Evolutionary conservation across 306 rosid species (phyloP).

Genomic region (Dicorynia guianensis): DNA sequence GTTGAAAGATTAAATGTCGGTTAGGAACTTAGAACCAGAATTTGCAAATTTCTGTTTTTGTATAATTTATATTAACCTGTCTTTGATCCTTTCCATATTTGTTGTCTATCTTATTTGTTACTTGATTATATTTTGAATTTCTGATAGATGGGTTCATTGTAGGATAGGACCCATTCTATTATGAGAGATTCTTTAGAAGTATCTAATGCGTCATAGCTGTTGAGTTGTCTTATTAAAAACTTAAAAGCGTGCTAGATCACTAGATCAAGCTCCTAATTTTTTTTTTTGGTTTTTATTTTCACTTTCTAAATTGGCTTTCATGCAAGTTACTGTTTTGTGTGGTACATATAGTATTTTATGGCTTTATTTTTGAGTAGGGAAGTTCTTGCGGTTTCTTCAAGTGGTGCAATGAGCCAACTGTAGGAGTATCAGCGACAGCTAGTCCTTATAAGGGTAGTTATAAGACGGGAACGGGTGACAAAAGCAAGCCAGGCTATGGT

Average conservation of each 20-base stretch:
- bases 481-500: slow-evolving; percentile 32
- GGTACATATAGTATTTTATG: neutral
- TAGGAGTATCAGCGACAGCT: slow-evolving; percentile 19
- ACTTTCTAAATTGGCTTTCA: neutral
- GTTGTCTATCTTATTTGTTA: neutral
- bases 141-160: neutral
- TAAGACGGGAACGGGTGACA: slow-evolving; percentile 2
- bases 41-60: too few species aligned
- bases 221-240: neutral
- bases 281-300: neutral
- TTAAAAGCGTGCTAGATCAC: neutral
- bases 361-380: slow-evolving; percentile 36
- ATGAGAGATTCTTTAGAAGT: neutral
- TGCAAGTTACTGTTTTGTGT: neutral
- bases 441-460: slow-evolving; percentile 17
- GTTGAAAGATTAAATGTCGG: neutral
- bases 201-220: neutral
- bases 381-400: slow-evolving; percentile 63
- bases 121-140: neutral
- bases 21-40: too few species aligned
- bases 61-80: neutral
- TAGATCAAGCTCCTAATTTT: neutral
- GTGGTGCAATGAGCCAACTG: slow-evolving; percentile 61
- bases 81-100: neutral
- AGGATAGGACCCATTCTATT: neutral